These are phyloP conservation scores for Mycena galericulata DNA, from an alignment of 768 basidiomycete genomes.

Conservation along the genomic window DNA sequence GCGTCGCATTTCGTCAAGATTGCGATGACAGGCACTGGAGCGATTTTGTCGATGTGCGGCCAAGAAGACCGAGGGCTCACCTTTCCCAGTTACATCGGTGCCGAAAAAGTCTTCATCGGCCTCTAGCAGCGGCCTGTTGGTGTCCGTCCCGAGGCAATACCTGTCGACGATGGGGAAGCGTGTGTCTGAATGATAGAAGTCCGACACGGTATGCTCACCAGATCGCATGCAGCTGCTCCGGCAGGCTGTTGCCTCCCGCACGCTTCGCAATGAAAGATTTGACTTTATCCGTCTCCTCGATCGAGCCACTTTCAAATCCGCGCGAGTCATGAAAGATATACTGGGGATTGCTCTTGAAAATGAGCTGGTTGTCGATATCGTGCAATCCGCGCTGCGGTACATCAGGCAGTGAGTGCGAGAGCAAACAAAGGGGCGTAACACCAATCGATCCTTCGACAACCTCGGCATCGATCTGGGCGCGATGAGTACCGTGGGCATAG, in stretches of 20 bases:
- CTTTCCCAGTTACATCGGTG: constrained; percentile 38
- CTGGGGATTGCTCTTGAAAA: constrained; percentile 44
- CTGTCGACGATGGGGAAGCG: constrained; percentile 34
- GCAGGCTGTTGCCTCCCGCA: constrained; percentile 28
- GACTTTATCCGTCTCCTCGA: constrained; percentile 44
- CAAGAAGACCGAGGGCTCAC: constrained; percentile 27
- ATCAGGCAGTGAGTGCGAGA: neutral
- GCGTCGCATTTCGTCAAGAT: constrained; percentile 54
- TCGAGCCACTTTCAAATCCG: constrained; percentile 53
- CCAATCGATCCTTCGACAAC: constrained; percentile 9
- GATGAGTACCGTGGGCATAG: neutral
- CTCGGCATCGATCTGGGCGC: neutral
- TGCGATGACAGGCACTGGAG: constrained; percentile 51
- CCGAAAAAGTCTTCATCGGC: constrained; percentile 48
- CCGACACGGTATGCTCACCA: constrained; percentile 43
- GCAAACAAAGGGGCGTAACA: neutral
- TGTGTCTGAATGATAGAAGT: neutral
- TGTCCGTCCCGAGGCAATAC: constrained; percentile 52
- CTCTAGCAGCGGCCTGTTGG: constrained; percentile 39
- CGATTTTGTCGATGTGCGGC: neutral
- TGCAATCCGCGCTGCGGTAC: constrained; percentile 47
- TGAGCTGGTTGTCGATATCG: constrained; percentile 45
- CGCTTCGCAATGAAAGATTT: constrained; percentile 45
- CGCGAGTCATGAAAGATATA: constrained; percentile 58
- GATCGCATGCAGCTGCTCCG: constrained; percentile 52